A percentile compares a stretch with the other conserved stretches of the same genome.
phyloP scores from a whole-genome alignment of 768 basidiomycete genomes.

The Lactarius indigo region DNA sequence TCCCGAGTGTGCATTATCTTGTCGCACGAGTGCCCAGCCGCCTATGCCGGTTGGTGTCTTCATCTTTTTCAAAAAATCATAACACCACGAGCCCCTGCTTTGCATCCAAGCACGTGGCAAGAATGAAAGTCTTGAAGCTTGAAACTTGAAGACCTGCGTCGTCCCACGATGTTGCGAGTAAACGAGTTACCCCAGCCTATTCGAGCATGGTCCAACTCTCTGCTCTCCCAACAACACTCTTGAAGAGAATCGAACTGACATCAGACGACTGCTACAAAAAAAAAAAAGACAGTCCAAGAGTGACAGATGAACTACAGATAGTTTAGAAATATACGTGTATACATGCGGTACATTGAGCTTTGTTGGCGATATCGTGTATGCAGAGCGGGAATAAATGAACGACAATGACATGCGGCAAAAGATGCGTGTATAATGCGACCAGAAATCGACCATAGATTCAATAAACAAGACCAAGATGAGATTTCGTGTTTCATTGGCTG shows the following conservation, averaged over 20 bases:
- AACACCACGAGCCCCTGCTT: not conserved
- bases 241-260: not conserved
- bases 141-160: not conserved
- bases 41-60: not conserved
- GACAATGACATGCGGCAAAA: not conserved
- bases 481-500: slow-evolving; percentile 4
- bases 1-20: not conserved
- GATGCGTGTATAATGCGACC: slow-evolving; percentile 4
- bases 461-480: not conserved
- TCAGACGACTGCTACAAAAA: not conserved
- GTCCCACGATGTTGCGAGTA: not conserved
- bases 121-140: not conserved
- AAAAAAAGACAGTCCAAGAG: not conserved
- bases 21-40: not conserved
- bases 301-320: not conserved
- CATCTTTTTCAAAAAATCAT: not conserved
- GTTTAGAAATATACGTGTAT: slow-evolving; percentile 3
- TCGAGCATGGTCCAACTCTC: too few relatives aligned
- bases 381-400: not conserved
- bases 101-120: not conserved
- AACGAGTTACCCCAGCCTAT: too few relatives aligned
- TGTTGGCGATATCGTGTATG: slow-evolving; percentile 7
- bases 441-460: not conserved
- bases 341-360: not conserved
- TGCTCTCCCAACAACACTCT: not conserved